Evolutionary conservation across 2,329 filamentous ascomycete genomes (phyloP).

Genomic region (Diplodia intermedia): DNA sequence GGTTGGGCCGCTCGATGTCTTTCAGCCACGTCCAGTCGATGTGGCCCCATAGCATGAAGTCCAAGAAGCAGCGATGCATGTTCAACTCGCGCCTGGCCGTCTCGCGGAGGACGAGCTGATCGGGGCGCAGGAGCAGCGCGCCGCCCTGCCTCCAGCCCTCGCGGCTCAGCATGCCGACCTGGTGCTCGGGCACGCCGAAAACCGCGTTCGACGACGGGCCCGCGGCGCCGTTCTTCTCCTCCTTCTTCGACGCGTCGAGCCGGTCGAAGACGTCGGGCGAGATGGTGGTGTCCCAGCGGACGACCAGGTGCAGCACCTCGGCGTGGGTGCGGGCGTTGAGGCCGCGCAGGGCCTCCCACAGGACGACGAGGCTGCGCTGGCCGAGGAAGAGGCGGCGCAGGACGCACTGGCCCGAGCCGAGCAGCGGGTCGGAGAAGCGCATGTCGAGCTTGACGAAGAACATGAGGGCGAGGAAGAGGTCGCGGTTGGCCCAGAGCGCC

Average conservation of each 20-base stretch:
- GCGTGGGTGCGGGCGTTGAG: conserved; percentile 57
- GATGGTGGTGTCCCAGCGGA: conserved; percentile 62
- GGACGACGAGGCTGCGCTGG: conserved; percentile 62
- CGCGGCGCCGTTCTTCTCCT: neutral
- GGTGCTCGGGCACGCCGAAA: conserved; percentile 17
- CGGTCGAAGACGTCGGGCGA: neutral
- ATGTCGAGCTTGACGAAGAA: conserved; percentile 77
- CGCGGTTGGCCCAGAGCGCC: conserved; percentile 63
- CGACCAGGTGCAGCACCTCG: conserved; percentile 64
- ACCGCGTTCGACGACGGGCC: neutral
- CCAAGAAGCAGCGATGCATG: conserved; percentile 28
- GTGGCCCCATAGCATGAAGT: conserved; percentile 30
- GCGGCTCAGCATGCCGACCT: conserved; percentile 8
- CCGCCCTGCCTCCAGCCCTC: conserved; percentile 29
- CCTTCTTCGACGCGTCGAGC: neutral
- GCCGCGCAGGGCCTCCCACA: conserved; percentile 67
- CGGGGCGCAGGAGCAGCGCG: conserved; percentile 31
- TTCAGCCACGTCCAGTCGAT: conserved; percentile 14
- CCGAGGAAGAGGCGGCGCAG: conserved; percentile 53
- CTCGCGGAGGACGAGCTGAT: conserved; percentile 34
- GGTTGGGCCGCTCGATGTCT: conserved; percentile 6
- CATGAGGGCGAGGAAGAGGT: conserved; percentile 67
- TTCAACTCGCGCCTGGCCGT: conserved; percentile 21
- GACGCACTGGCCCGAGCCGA: conserved; percentile 55
- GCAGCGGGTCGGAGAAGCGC: conserved; percentile 69